Conservation (phyloP, 768 basidiomycete species). For the Chalciporus piperatus region DNA sequence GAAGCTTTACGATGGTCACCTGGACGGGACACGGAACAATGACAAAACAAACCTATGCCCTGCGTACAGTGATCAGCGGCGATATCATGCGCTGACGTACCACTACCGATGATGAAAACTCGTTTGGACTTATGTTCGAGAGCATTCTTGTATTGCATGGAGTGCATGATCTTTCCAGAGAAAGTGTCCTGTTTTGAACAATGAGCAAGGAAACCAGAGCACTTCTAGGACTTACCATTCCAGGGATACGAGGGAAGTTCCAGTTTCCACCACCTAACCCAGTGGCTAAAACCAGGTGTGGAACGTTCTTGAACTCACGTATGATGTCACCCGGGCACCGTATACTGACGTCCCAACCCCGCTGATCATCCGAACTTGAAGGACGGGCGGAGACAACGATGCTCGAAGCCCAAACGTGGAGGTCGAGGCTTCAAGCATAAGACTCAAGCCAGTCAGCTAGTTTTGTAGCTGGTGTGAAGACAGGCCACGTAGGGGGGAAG, state of each 20-base stretch:
- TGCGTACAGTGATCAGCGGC: slow-evolving; percentile 1
- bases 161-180: slow-evolving; percentile 4
- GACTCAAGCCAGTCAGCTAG: slow-evolving; percentile 61
- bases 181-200: neutral
- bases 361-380: slow-evolving; percentile 31
- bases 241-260: slow-evolving; percentile 42
- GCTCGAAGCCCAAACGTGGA: slow-evolving; percentile 58
- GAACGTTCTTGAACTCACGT: slow-evolving; percentile 34
- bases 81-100: slow-evolving; percentile 5
- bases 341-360: slow-evolving; percentile 44
- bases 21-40: neutral
- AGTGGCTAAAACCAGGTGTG: slow-evolving; percentile 53
- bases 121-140: slow-evolving; percentile 3
- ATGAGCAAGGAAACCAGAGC: neutral
- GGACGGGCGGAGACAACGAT: slow-evolving; percentile 30
- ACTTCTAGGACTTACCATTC: slow-evolving; percentile 29
- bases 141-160: slow-evolving; percentile 3
- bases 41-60: neutral
- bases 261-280: slow-evolving; percentile 42
- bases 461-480: slow-evolving; percentile 45
- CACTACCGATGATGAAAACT: slow-evolving; percentile 6
- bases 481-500: slow-evolving; percentile 54
- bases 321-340: slow-evolving; percentile 25
- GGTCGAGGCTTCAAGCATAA: slow-evolving; percentile 54
- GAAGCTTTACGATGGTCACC: neutral